These are phyloP conservation scores for Geosmithia flava DNA, from an alignment of 2,329 filamentous ascomycete species.

Conservation along the genomic window DNA sequence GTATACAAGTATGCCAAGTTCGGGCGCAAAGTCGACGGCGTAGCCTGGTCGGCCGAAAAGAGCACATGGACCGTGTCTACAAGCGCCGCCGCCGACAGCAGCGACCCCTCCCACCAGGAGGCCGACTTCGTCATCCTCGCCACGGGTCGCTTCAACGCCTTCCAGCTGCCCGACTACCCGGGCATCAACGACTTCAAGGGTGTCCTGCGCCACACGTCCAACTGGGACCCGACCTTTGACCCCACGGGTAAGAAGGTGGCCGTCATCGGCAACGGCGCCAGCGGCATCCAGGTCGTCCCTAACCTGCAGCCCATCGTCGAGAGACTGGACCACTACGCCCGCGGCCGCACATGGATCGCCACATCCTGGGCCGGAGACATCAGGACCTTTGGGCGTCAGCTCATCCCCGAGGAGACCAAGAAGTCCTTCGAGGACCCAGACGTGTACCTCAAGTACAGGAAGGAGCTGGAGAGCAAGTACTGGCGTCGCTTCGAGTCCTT, in stretches of 20 bases:
- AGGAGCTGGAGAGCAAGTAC: slow-evolving; percentile 17
- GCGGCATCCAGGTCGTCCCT: slow-evolving; percentile 39
- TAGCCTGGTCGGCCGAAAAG: slow-evolving; percentile 2
- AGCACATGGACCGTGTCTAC: slow-evolving; percentile 3
- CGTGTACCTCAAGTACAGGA: slow-evolving; percentile 38
- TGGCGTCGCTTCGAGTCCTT: not conserved
- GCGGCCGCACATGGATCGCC: slow-evolving; percentile 29
- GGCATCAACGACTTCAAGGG: slow-evolving; percentile 32
- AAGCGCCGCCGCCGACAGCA: not conserved
- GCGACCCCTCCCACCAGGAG: slow-evolving; percentile 1
- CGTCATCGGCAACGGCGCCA: slow-evolving; percentile 44
- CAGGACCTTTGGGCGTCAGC: slow-evolving; percentile 42
- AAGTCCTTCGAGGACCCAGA: slow-evolving; percentile 29
- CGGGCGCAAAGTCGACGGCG: slow-evolving; percentile 22
- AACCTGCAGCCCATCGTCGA: slow-evolving; percentile 8
- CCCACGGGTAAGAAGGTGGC: slow-evolving; percentile 36
- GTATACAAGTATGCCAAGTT: slow-evolving; percentile 34
- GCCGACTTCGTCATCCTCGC: slow-evolving; percentile 6
- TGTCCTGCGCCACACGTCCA: slow-evolving; percentile 36
- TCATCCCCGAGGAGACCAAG: slow-evolving; percentile 39
- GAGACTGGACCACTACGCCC: slow-evolving; percentile 29
- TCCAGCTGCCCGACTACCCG: slow-evolving; percentile 38
- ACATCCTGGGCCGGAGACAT: slow-evolving; percentile 39
- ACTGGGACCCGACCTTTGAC: slow-evolving; percentile 36
- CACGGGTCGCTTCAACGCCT: slow-evolving; percentile 11